Evolutionary conservation across 2,329 filamentous ascomycete genomes (phyloP).

Genomic region (Colletotrichum phormii): DNA sequence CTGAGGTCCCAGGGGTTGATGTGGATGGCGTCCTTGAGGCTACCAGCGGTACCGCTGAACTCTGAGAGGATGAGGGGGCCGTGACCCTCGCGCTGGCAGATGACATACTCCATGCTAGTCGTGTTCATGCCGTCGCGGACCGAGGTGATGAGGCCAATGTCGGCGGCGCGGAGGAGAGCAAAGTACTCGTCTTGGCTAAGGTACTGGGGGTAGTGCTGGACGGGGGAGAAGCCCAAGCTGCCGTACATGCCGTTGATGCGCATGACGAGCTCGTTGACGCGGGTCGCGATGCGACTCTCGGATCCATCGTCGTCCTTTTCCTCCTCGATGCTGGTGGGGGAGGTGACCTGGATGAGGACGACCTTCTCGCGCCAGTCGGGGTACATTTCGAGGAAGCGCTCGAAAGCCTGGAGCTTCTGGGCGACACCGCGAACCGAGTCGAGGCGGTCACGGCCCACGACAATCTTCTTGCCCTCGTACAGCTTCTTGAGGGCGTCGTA

Average conservation of each 20-base stretch:
- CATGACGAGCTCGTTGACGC: slow-evolving; percentile 90
- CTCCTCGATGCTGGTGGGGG: slow-evolving; percentile 83
- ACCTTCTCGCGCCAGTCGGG: slow-evolving; percentile 94
- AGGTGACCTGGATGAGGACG: slow-evolving; percentile 94
- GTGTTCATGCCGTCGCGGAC: slow-evolving; percentile 99
- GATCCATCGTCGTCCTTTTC: slow-evolving; percentile 74
- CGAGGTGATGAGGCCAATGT: slow-evolving; percentile 94
- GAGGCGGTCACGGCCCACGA: slow-evolving; percentile 92
- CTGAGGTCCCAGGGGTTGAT: slow-evolving; percentile 96
- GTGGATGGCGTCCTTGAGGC: slow-evolving; percentile 86
- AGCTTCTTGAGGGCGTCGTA: slow-evolving; percentile 79
- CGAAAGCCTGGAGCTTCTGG: slow-evolving; percentile 96
- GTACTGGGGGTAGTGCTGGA: slow-evolving; percentile 96
- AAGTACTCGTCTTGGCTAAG: slow-evolving; percentile 92
- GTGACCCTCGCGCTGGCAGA: slow-evolving; percentile 88
- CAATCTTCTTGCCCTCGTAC: slow-evolving; percentile 92
- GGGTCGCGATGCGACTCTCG: slow-evolving; percentile 84
- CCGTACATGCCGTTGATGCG: slow-evolving; percentile 93
- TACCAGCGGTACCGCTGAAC: slow-evolving; percentile 94
- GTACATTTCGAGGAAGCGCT: slow-evolving; percentile 89
- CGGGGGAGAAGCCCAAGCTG: slow-evolving; percentile 87
- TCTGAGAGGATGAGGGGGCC: slow-evolving; percentile 94
- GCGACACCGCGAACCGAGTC: slow-evolving; percentile 93
- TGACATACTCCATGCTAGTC: slow-evolving; percentile 92
- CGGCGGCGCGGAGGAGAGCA: slow-evolving; percentile 87